phyloP scores from a whole-genome alignment of 73 alveolate species.

The Stentor coeruleus region DNA sequence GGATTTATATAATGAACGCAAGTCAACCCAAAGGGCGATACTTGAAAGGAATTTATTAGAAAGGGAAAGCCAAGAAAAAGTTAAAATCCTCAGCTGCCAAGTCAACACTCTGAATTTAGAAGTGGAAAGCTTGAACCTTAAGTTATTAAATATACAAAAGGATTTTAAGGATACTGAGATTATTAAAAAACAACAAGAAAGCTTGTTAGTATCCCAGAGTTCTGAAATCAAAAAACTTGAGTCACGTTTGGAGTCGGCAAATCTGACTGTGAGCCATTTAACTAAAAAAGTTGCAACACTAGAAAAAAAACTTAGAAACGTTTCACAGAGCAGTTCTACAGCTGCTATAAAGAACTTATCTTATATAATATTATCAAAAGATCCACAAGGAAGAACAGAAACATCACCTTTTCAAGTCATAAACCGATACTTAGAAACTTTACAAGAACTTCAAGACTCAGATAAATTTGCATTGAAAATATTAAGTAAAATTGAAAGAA shows the following conservation, averaged over 20 bases:
- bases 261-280: neutral
- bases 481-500: neutral
- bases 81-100: neutral
- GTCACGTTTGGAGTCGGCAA: neutral
- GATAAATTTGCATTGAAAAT: neutral
- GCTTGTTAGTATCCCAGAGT: neutral
- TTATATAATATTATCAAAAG: neutral
- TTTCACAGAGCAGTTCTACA: neutral
- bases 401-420: neutral
- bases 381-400: neutral
- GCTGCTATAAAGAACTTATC: neutral
- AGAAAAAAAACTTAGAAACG: neutral
- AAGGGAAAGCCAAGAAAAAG: neutral
- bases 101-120: neutral
- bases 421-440: neutral
- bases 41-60: neutral
- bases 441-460: neutral
- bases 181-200: too few relatives aligned
- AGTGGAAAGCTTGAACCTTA: neutral
- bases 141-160: neutral
- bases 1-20: neutral
- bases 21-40: neutral
- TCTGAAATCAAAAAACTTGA: neutral
- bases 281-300: neutral
- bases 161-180: neutral